phyloP scores from a whole-genome alignment of 768 basidiomycete genomes.

The Phylloporus arenicola region DNA sequence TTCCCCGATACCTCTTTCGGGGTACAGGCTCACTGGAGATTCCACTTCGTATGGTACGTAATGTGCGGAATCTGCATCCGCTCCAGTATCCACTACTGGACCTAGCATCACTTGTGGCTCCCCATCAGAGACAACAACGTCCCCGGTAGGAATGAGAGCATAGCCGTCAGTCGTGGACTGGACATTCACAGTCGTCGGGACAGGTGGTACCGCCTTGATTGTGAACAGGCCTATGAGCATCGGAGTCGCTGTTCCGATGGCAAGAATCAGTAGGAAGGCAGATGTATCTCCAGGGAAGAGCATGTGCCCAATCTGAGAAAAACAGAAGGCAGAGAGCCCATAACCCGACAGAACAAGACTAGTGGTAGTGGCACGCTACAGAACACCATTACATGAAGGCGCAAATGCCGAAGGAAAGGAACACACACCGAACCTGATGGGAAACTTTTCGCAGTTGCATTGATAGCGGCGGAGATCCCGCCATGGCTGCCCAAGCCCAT shows the following conservation, averaged over 20 bases:
- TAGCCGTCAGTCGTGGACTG: slow-evolving; percentile 13
- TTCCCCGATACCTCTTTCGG: slow-evolving; percentile 6
- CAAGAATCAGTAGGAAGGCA: slow-evolving; percentile 67
- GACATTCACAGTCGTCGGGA: slow-evolving; percentile 26
- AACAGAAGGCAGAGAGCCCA: slow-evolving; percentile 87
- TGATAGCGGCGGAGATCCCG: slow-evolving; percentile 63
- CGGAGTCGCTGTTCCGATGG: slow-evolving; percentile 71
- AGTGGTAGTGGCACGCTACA: slow-evolving; percentile 68
- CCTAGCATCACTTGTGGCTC: slow-evolving; percentile 14
- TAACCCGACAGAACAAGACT: slow-evolving; percentile 84
- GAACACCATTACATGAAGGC: background rate
- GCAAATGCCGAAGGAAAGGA: background rate
- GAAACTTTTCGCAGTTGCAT: slow-evolving; percentile 80
- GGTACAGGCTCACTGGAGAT: slow-evolving; percentile 1
- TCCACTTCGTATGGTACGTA: slow-evolving; percentile 19
- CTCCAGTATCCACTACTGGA: slow-evolving; percentile 7
- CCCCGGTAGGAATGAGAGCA: slow-evolving; percentile 14
- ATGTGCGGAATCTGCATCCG: slow-evolving; percentile 16
- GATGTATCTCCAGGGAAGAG: slow-evolving; percentile 76
- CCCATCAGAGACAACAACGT: slow-evolving; percentile 20
- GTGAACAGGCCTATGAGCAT: slow-evolving; percentile 73
- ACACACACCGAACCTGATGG: slow-evolving; percentile 59
- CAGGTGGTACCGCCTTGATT: slow-evolving; percentile 61
- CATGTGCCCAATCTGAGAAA: slow-evolving; percentile 67
- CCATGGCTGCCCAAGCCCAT: slow-evolving; percentile 77